These are phyloP conservation scores for Emergomyces africanus DNA, from an alignment of 2,329 filamentous ascomycete genomes.

Conservation along the genomic window DNA sequence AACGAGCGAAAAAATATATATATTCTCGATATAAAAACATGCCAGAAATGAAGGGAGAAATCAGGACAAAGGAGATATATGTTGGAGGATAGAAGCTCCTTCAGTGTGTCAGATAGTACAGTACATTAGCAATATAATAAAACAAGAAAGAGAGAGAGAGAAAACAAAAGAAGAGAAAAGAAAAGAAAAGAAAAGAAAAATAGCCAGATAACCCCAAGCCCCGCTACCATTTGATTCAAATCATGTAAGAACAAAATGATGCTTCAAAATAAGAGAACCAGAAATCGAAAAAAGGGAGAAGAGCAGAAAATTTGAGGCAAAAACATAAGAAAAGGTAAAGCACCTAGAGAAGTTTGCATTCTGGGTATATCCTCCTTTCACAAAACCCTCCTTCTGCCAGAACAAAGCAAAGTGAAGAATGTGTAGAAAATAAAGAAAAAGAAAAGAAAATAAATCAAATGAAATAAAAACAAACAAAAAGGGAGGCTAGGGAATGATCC, in stretches of 20 bases:
- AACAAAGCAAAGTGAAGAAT: too few species aligned
- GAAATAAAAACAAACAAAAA: slow-evolving; percentile 5
- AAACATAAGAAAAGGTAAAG: background rate
- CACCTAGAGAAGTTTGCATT: background rate
- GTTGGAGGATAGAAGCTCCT: background rate
- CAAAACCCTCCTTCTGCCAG: background rate
- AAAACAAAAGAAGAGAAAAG: background rate
- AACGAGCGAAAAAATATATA: background rate
- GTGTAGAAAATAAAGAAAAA: slow-evolving; percentile 2
- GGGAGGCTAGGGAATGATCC: slow-evolving; percentile 6
- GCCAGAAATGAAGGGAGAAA: background rate
- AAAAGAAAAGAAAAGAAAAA: background rate
- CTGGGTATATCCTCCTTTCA: slow-evolving; percentile 5
- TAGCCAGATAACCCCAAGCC: background rate
- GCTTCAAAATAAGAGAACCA: background rate
- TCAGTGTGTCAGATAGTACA: background rate
- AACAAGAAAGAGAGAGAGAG: background rate
- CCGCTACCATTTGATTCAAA: background rate
- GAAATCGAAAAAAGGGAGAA: background rate
- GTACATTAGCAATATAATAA: background rate
- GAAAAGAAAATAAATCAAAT: slow-evolving; percentile 10
- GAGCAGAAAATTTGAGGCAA: background rate
- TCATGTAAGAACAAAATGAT: background rate
- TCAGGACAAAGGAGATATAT: background rate
- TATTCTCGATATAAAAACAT: background rate